Base-by-base conservation (phyloP, 108 stramenopile species). In the Discostella pseudostelligera region DNA sequence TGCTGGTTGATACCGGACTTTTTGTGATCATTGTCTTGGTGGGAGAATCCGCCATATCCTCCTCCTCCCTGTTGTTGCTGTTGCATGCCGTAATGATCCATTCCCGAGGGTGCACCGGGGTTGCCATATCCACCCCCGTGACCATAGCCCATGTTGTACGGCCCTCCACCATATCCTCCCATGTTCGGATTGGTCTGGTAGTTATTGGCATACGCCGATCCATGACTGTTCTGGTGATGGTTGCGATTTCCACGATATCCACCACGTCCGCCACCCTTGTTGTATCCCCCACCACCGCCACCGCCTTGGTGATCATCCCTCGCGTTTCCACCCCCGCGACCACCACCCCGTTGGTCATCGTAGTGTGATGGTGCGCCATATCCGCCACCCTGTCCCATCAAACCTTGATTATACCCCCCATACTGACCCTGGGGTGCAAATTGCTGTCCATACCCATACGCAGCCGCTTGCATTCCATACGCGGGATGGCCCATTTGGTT, bases 341-440 rank as follows among this genome's bases (percentile, higher is more conserved):
- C 56, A 39, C 54, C 73, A 21, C 81, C 78, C 25, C 76, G 78
- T 11, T 83, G 84, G 25, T 87, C 87, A 37, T 92, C 82, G 47
- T 86, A 79, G 51, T 83, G 83, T 14, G 82, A 72, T n/a, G 87
- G 83, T 28, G 62, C 86, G 56, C 81, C 88, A 51, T 87, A 88
- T 13, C 86, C 86, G 28, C 79, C 87, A n/a, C 60, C 70, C 21
- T 87, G 88, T 35, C 87, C 85, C 83, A 86, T 87, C 44, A 81
- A 56, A 19, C 55, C 55, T 74, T 86, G 88, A 49, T 75, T 87
- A 74, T 83, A 89, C 62, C 76, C 92, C 36, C 25, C 72, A 70
- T 61, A 81, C 69, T 82, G 43, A 36, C 83, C 86, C 59, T 85
- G 84, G 10, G 71, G 83, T 16, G 67, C 86, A 47, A 79, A 83